Conservation (phyloP, 2,329 filamentous ascomycete species). For the Penicillium sclerotiorum region DNA sequence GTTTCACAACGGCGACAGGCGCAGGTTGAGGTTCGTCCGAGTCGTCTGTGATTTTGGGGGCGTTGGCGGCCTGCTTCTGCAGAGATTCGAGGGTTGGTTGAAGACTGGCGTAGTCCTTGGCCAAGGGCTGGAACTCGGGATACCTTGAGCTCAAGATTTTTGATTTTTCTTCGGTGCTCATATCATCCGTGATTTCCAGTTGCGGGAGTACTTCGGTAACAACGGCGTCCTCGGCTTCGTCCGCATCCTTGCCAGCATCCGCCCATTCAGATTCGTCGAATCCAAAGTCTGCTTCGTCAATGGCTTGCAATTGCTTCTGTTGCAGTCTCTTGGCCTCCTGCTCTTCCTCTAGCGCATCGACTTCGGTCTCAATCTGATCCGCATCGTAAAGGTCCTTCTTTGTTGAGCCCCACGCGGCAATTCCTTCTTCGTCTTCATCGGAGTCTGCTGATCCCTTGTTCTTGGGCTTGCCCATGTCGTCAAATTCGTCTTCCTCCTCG, state of each 20-base stretch:
- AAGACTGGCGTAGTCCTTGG: constrained; percentile 75
- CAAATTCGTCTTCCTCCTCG: constrained; percentile 43
- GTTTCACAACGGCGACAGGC: constrained; percentile 69
- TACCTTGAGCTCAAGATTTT: constrained; percentile 79
- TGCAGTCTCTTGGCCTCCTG: constrained; percentile 84
- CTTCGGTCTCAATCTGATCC: constrained; percentile 71
- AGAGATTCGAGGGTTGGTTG: constrained; percentile 65
- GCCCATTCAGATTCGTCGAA: constrained; percentile 91
- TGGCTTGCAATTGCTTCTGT: constrained; percentile 84
- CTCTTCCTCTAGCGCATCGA: constrained; percentile 86
- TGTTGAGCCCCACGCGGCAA: constrained; percentile 82
- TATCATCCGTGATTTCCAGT: constrained; percentile 76
- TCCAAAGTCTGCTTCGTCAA: constrained; percentile 89
- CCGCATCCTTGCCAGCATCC: constrained; percentile 52
- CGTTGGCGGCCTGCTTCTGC: constrained; percentile 59
- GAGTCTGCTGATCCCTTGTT: constrained; percentile 29
- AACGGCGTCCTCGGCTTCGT: constrained; percentile 52
- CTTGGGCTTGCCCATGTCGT: constrained; percentile 27
- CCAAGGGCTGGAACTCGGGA: constrained; percentile 86
- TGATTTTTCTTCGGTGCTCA: constrained; percentile 72
- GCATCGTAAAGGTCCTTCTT: constrained; percentile 92
- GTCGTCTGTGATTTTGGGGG: constrained; percentile 46
- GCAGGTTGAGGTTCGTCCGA: constrained; percentile 42
- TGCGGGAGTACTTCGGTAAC: constrained; percentile 87
- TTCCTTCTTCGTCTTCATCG: constrained; percentile 55